Evolutionary conservation across 352 stramenopile genomes (phyloP).

Genomic region (Globisporangium cystogenes): DNA sequence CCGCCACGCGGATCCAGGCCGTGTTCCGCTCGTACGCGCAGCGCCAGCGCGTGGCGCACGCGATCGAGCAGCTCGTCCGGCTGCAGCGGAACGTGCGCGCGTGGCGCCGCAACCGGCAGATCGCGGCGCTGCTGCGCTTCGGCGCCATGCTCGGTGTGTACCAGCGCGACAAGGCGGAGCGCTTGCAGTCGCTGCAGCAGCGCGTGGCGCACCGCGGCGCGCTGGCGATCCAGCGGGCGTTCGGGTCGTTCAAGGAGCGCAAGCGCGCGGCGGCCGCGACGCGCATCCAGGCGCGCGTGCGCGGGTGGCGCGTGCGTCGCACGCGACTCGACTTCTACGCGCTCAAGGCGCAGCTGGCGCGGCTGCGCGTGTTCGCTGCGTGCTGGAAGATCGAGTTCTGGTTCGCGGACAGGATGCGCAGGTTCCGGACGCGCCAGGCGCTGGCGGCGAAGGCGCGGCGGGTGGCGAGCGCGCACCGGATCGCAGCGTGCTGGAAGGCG

Average conservation of each 20-base stretch:
- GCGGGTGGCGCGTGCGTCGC: constrained; percentile 29
- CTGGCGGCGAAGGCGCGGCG: constrained; percentile 7
- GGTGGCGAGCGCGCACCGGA: constrained; percentile 8
- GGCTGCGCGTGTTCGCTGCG: constrained; percentile 28
- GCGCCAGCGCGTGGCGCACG: constrained; percentile 12
- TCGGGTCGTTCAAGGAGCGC: constrained; percentile 15
- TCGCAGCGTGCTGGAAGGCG: constrained; percentile 27
- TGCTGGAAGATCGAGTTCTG: constrained; percentile 55
- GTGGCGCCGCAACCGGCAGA: constrained; percentile 31
- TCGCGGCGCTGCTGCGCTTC: constrained; percentile 27
- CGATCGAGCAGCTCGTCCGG: constrained; percentile 13
- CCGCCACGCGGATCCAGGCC: constrained; percentile 11
- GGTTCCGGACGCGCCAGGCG: constrained; percentile 13
- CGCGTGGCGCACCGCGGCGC: constrained; percentile 26
- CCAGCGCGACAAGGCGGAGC: constrained; percentile 19
- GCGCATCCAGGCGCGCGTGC: constrained; percentile 20
- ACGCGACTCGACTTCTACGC: constrained; percentile 38
- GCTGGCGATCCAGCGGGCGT: constrained; percentile 21
- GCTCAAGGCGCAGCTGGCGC: constrained; percentile 27
- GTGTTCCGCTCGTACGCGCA: constrained; percentile 10
- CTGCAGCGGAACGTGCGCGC: constrained; percentile 34
- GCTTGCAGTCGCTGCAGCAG: constrained; percentile 18
- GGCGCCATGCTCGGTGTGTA: constrained; percentile 22
- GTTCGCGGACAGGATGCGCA: constrained; percentile 21
- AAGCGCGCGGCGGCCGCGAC: constrained; percentile 18